Percentiles rank a stretch among this genome's conserved stretches.
These are phyloP conservation scores for Starmerella floris DNA, from an alignment of 805 yeast species.

Conservation along the genomic window DNA sequence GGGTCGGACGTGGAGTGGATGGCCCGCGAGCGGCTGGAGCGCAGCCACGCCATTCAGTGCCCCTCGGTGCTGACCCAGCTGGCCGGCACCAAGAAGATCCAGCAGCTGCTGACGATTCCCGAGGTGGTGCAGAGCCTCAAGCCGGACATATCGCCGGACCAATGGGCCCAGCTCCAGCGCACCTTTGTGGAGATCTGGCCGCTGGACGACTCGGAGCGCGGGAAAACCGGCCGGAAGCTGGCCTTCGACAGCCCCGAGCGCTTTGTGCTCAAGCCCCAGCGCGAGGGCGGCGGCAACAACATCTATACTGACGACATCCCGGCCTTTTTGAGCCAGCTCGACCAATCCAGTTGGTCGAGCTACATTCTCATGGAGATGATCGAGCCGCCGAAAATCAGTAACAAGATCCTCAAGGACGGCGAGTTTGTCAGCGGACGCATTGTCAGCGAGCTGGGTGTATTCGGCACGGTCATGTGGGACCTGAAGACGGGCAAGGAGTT, in stretches of 20 bases:
- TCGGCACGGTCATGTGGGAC: slow-evolving; percentile 71
- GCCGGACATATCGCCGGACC: slow-evolving; percentile 23
- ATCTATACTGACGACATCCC: slow-evolving; percentile 82
- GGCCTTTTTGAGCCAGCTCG: slow-evolving; percentile 43
- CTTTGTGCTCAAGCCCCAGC: slow-evolving; percentile 87
- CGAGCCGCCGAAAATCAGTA: slow-evolving; percentile 54
- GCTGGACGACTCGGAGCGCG: slow-evolving; percentile 55
- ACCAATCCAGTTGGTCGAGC: slow-evolving; percentile 70
- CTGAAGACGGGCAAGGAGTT: slow-evolving; percentile 43
- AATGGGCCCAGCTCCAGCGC: slow-evolving; percentile 27
- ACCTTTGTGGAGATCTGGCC: slow-evolving; percentile 87
- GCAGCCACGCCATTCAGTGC: slow-evolving; percentile 71
- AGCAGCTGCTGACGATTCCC: slow-evolving; percentile 64
- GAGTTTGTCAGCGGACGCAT: slow-evolving; percentile 56
- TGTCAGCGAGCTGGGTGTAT: slow-evolving; percentile 81
- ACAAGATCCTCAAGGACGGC: slow-evolving; percentile 58
- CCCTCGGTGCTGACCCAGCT: slow-evolving; percentile 83
- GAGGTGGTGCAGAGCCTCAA: slow-evolving; percentile 38
- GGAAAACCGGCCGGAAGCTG: slow-evolving; percentile 46
- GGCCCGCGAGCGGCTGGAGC: slow-evolving; percentile 59
- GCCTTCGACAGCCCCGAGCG: slow-evolving; percentile 56
- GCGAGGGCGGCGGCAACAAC: slow-evolving; percentile 98
- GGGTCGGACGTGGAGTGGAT: slow-evolving; percentile 57
- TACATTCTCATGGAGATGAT: slow-evolving; percentile 91
- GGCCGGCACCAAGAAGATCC: slow-evolving; percentile 87